Evolutionary conservation across 768 basidiomycete genomes (phyloP), one percentile per base, ranked within the genome.

Genomic region (Boletus rubroflammeus): DNA sequence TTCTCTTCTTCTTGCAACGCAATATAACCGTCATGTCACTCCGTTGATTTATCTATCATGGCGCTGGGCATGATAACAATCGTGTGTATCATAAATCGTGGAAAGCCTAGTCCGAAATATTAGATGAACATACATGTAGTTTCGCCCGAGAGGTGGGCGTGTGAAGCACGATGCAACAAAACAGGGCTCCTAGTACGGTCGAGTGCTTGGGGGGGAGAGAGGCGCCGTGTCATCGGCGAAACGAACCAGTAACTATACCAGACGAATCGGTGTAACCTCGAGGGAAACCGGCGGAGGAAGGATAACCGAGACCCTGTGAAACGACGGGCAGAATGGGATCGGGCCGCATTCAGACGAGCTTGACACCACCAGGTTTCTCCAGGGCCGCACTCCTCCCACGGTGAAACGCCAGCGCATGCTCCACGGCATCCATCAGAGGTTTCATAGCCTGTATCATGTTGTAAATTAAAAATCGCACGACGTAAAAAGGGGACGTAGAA

Each of bases 341-440:
- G n/a, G 9, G 14, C 10, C 19, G 3, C 25, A 13, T 31, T 65
- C 55, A 67, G 25, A 38, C 49, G 1, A 57, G 8, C 47, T 59
- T 67, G 47, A n/a, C 1, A 2, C 50, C 40, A 15, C 46, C 44
- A 40, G 44, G 21, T 31, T 43, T 54, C 50, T 54, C 62, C n/a
- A 35, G 19, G 14, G 34, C 19, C 5, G 68, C 35, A 41, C 47
- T 62, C 47, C 72, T 78, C 19, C 73, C 73, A 42, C 74, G 78
- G 62, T 85, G 76, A 64, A 85, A 86, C 43, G 77, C 70, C 36
- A 91, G 68, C 2, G 90, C 91, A 61, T 82, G 86, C 36, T 89
- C 81, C 15, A 88, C 86, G 11, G 89, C 87, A 54, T 82, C 77
- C 35, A 88, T 67, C 25, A 88, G 73, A 3, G 90, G 90, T 70